Evolutionary conservation across 345 rosid species (phyloP), one percentile per base, ranked within the genome.

Genomic region (Triadica sebifera): DNA sequence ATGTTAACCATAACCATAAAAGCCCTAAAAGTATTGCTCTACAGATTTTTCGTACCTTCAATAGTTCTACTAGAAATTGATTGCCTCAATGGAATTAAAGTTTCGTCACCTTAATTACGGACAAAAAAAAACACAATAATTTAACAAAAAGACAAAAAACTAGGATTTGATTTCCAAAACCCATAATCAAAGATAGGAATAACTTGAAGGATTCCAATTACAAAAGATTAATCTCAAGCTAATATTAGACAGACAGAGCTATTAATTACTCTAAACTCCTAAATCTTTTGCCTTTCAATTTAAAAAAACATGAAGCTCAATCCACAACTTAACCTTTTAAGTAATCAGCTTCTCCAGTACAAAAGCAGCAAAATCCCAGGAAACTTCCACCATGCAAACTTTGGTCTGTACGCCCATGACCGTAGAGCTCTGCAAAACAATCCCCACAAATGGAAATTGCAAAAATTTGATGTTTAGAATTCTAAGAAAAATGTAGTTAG

Each of bases 311-410:
- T 65, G 19, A 50, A 77, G 70, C 84, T 80, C 80, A 81, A 64
- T 45, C 20, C n/a, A 20, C 78, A 78, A 37, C 77, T 67, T 2
- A 17, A 59, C 16, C 17, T 0, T 43, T 0, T 20, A 39, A 60
- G 3, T 6, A 43, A 41, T 80, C 82, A 87, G 78, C 87, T 81
- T 82, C 83, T 74, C 77, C 77, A 45, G 82, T 81, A 85, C 78
- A 85, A 79, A 75, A 87, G 84, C 52, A 87, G 60, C 61, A 83
- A 77, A 73, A 84, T 55, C 72, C 84, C 90, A 0, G 71, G 81
- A 79, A 74, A 41, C 57, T 83, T 81, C 78, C 84, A 70, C 80
- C 82, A 65, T 15, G 46, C 69, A 62, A 84, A 78, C 77, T 72
- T 39, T 47, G 75, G 67, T 22, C 64, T 75, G 64, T 67, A 60